Evolutionary conservation across 305 asterid genomes (phyloP), one percentile per base, ranked within the genome.

Genomic region (Petunia hybrid): DNA sequence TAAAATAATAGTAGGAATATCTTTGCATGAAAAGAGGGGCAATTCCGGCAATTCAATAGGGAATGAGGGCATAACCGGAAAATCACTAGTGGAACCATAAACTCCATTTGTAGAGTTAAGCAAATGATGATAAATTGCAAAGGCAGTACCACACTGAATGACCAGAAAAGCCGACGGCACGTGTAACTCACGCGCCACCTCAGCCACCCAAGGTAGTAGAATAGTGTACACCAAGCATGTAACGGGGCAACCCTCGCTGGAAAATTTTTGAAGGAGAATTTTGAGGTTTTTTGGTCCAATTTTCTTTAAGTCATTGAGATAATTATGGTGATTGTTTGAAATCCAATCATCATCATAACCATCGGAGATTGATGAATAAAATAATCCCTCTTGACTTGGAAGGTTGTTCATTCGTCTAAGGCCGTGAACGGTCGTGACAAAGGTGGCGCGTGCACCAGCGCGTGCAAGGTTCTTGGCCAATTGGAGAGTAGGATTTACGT

Each of bases 401-500:
- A 74, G 91, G 12, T 48, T 42, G 4, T 77, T 56, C 68, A 89
- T 55, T 59, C 68, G 81, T 4, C 48, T 41, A 14, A 87, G 83
- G 81, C 87, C 90, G 22, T 43, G 22, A 46, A 22, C 14, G 35
- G 94, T 89, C 65, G 94, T 91, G 85, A 88, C 87, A 45, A 90
- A 88, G 9, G 96, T 91, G 79, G 87, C 92, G 45, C 80, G 65
- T 6, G 88, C 91, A 40, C 96, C 96, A n/a, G 79, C 75, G 8
- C 84, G 79, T 60, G 91, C 83, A 46, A 91, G 92, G 82, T 55
- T 80, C 79, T 89, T 90, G 68, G 94, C 89, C 40, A 91, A 86
- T 83, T 90, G 96, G 60, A 91, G 89, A 42, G 87, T 55, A 3
- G 96, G 96, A 41, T 91, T 91, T 68, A 90, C 82, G 59, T 91